Base-by-base conservation (phyloP, 2,329 filamentous ascomycete genomes). In the Stachybotrys elegans region DNA sequence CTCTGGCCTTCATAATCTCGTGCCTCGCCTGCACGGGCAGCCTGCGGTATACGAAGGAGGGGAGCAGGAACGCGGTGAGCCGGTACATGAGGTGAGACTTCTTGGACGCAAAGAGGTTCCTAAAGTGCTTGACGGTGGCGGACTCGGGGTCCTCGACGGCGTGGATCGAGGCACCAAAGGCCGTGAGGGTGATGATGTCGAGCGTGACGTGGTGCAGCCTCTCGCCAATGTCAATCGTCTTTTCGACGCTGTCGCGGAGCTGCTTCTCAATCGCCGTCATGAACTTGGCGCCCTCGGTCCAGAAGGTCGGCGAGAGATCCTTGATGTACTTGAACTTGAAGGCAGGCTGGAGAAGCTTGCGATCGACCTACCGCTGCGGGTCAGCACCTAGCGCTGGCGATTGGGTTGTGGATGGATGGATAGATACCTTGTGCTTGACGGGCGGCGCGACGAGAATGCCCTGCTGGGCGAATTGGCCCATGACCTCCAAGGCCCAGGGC, bases 141-240 rank as follows among this genome's bases (percentile, higher is more conserved):
- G 46, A 46, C 6, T 20, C 14, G 6, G 46, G 46, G 17, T 48
- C 44, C 20, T 48, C 43, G 6, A 48, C 41, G n/a, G 46, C 46
- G 20, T 48, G 22, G 38, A 48, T 48, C n/a, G 46, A 43, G 35
- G 46, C 46, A 16, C 46, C 46, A 25, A 48, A 48, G 6, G 46
- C 42, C n/a, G 73, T 78, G 22, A 80, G 60, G 51, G 79, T 79
- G 6, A 68, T 70, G 1, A 73, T 66, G 4, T 59, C 59, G 43
- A 75, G 71, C 1, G 80, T 55, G 13, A 62, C 65, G 40, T 72
- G 66, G 16, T 61, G 64, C 4, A 79, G 59, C 40, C 79, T 75
- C 32, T 65, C 58, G 2, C 73, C 66, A 22, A 81, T 79, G 27
- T 66, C 62, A 34, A 69, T 66, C 52, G 72, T 41, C 6, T 34